Evolutionary conservation across 2,329 filamentous ascomycete genomes (phyloP).

Genomic region (Coniochaeta sp.): DNA sequence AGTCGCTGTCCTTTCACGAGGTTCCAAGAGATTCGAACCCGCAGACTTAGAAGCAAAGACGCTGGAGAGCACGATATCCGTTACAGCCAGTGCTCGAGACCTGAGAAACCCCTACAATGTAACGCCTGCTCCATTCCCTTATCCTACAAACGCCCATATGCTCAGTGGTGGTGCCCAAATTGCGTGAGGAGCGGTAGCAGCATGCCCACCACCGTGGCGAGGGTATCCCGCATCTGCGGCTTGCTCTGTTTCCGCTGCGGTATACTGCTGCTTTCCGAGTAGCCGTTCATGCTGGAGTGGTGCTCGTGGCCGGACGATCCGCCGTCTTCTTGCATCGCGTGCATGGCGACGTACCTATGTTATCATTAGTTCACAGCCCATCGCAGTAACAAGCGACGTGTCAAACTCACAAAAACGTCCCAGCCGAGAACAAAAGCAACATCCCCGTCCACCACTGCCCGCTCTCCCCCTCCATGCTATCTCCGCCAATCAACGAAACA

Average conservation of each 20-base stretch:
- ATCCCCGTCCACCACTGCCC: conserved; percentile 88
- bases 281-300: conserved; percentile 42
- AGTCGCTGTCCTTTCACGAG: too few relatives aligned
- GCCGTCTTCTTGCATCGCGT: conserved; percentile 83
- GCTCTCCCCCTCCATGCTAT: conserved; percentile 47
- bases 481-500: conserved; percentile 65
- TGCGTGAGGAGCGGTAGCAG: conserved; percentile 70
- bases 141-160: not conserved
- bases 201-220: conserved; percentile 70
- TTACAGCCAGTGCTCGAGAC: not conserved
- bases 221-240: conserved; percentile 59
- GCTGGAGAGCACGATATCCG: not conserved
- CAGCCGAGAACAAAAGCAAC: conserved; percentile 87
- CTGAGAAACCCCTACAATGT: not conserved
- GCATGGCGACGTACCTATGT: conserved; percentile 88
- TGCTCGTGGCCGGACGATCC: conserved; percentile 44
- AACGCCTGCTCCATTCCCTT: conserved; percentile 8
- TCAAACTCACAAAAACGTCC: conserved; percentile 78
- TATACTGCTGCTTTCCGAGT: conserved; percentile 37
- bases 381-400: conserved; percentile 9
- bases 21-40: too few relatives aligned
- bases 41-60: too few relatives aligned
- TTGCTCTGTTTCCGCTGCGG: conserved; percentile 45
- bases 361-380: conserved; percentile 9
- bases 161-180: conserved; percentile 64